Conservation (phyloP, 768 basidiomycete species). For the Suillus alpinus region DNA sequence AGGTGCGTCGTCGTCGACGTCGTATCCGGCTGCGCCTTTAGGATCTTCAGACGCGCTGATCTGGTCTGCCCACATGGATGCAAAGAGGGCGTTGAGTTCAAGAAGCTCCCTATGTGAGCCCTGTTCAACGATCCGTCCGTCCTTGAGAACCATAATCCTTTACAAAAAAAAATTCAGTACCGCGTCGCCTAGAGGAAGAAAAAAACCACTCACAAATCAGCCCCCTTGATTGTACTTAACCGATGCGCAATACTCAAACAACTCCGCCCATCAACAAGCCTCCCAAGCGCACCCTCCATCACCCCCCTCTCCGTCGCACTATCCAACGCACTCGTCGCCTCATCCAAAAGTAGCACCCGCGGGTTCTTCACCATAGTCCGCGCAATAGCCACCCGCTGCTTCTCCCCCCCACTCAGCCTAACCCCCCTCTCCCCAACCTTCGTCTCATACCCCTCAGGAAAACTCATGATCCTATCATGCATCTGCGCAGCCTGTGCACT, state of each 20-base stretch:
- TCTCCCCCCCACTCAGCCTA: conserved; percentile 83
- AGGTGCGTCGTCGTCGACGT: conserved; percentile 17
- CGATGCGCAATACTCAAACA: conserved; percentile 25
- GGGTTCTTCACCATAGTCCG: conserved; percentile 85
- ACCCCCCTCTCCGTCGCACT: conserved; percentile 90
- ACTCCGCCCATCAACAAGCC: conserved; percentile 17
- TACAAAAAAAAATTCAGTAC: conserved; percentile 1
- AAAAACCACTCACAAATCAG: conserved; percentile 49
- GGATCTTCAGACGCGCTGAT: conserved; percentile 45
- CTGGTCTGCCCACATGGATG: conserved; percentile 88
- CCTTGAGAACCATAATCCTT: conserved; percentile 88
- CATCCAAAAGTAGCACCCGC: conserved; percentile 74
- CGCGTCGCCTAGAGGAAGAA: not conserved
- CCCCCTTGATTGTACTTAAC: conserved; percentile 51
- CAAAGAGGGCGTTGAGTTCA: conserved; percentile 67
- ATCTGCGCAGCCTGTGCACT: conserved; percentile 84
- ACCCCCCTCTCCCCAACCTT: conserved; percentile 90
- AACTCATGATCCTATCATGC: conserved; percentile 80
- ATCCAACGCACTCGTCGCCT: conserved; percentile 82
- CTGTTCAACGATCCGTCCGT: conserved; percentile 84
- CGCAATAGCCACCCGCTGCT: conserved; percentile 86
- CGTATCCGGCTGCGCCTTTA: conserved; percentile 25
- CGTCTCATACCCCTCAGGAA: conserved; percentile 85
- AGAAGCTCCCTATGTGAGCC: conserved; percentile 80
- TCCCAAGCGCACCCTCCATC: conserved; percentile 49